Conservation (phyloP, 176 grass and related monocot genomes). For the Aegilops longissima region DNA sequence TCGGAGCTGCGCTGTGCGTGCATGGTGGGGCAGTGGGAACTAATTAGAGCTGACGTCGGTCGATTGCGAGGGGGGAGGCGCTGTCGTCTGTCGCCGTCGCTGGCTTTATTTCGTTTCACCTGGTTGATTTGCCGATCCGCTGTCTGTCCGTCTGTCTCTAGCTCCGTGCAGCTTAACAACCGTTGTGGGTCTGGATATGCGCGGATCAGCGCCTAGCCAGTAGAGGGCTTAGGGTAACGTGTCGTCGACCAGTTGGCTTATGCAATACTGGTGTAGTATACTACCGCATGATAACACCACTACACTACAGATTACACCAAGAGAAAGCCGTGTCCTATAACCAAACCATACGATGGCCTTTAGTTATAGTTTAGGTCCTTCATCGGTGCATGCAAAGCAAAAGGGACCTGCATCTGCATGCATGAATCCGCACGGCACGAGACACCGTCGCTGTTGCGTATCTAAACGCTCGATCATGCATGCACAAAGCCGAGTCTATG, state of each 20-base stretch:
- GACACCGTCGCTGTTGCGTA: neutral
- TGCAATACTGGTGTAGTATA: no score
- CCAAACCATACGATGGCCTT: no score
- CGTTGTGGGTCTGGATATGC: constrained; percentile 1
- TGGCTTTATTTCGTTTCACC: constrained; percentile 35
- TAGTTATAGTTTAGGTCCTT: no score
- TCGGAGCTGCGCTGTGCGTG: neutral
- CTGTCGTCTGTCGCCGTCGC: constrained; percentile 1
- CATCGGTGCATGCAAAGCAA: no score
- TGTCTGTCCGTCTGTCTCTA: constrained; percentile 32
- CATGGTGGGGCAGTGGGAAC: neutral
- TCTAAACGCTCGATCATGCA: no score
- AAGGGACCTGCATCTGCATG: no score
- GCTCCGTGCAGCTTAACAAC: neutral
- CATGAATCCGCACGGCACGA: neutral
- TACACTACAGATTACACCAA: neutral
- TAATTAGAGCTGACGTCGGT: constrained; percentile 16
- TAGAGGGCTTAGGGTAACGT: neutral
- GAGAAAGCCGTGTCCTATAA: no score
- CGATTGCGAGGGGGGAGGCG: neutral
- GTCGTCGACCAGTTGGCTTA: neutral
- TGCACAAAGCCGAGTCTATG: neutral
- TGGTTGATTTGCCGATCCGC: constrained; percentile 27
- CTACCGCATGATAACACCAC: neutral
- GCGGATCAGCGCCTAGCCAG: neutral